Evolutionary conservation across 2,329 filamentous ascomycete species (phyloP), one percentile per base, ranked within the genome.

Genomic region (Pseudogymnoascus sp.): DNA sequence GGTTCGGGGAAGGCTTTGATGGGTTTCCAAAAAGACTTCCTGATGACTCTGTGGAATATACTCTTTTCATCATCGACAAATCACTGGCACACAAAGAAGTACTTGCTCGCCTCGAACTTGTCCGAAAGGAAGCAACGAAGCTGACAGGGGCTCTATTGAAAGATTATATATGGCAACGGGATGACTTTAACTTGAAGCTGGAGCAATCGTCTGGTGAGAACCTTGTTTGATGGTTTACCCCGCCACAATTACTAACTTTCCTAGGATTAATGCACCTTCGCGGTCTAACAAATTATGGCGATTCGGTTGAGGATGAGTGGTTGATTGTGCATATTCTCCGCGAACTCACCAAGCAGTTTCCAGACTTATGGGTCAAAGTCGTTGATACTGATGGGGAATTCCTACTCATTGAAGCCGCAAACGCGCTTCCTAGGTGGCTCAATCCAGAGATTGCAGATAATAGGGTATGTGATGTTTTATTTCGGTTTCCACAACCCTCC

Each of bases 251-350:
- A 60, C 18, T 62, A 67, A 65, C 28, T 34, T 28, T 18, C 25
- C 28, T 42, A 82, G 82, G 81, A 1, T 72, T 85, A 7, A 72
- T 79, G n/a, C 86, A 87, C 67, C 82, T 99, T 5, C 83, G 85
- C 66, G 93, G 93, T 18, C 80, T 81, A 61, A 95, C 91, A 0
- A 90, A 93, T 73, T 97, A 92, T 71, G 93, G 93, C 7, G 96
- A 99, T 75, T 95, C 92, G 0, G 87, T 97, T 3, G 93, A 96
- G 71, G 95, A 99, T 70, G 96, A 99, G 78, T 99, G 95, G 96
- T 83, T 97, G 5, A 88, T 97, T 65, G 93, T 97, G 18, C 96
- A 93, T 76, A 78, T 97, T 4, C 80, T 99, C 31, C 86, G 90
- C 50, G 89, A 96, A 75, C 78, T 97, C 69, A 93, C 88, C 69